Evolutionary conservation across 495 filamentous ascomycete species (phyloP), one percentile per base, ranked within the genome.

Genomic region (Symbiotaphrina buchneri): DNA sequence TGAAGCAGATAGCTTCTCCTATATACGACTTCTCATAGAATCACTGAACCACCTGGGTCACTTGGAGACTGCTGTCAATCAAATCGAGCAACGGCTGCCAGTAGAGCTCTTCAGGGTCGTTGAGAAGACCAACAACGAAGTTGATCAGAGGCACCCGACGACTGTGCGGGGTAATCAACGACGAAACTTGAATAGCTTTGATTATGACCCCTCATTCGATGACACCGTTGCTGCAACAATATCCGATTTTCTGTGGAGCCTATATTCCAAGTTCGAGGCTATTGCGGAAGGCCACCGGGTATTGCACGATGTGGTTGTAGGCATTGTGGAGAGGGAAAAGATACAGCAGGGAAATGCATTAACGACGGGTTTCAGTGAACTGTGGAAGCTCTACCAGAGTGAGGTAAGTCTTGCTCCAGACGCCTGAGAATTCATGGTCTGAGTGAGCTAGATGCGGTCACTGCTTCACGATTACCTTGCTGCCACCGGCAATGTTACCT

Each of bases 401-500:
- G 74, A 81, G 50, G 68, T 71, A 49, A 38, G 49, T 26, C 10
- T 6, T 11, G 14, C 36, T 30, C 6, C 30, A 13, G 15, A 6
- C 21, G 27, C 18, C 20, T 21, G 2, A 25, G 1, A 2, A 27
- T 11, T 1, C 11, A 7, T 37, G 30, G 35, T 44, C 11, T 7
- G 13, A 32, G 13, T 10, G 6, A 53, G 56, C 29, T 51, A 77
- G 64, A 93, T 99, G 41, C 73, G 84, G 19, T 87, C 83, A 2
- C 56, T 95, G 13, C 56, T 99, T 36, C 90, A 99, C 49, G 87
- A 95, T 48, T 95, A 99, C 42, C 64, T 99, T 34, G 85, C 90
- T 3, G 87, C 81, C n/a, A 83, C 85, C 41, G 82, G 76, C 21
- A 75, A 83, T 38, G 57, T 53, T 8, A 54, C 58, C 18, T 56